Percentiles rank a stretch among this genome's conserved stretches.
Evolutionary conservation across 1,284 basidiomycete genomes (phyloP).

Genomic region (Rhodotorula sp.): DNA sequence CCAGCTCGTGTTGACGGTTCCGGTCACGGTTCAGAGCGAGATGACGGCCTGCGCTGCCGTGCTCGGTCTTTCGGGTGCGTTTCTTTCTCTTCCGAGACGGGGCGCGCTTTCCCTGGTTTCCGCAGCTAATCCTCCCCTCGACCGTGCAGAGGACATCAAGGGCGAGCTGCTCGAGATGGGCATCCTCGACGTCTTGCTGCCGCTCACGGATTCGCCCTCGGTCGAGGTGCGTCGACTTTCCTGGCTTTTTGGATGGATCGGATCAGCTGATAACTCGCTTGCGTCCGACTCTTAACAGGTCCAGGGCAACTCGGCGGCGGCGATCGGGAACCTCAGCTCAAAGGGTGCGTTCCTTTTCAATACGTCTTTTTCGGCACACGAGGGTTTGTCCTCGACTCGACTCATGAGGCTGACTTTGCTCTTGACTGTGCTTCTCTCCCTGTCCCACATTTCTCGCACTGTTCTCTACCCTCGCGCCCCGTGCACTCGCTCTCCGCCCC

Average conservation of each 20-base stretch:
- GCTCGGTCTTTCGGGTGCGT: conserved; percentile 78
- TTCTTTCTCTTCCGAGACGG: too few relatives aligned
- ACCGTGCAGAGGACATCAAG: conserved; percentile 93
- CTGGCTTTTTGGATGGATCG: not conserved
- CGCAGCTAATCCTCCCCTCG: too few relatives aligned
- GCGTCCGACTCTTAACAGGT: not conserved
- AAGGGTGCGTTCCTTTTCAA: conserved; percentile 61
- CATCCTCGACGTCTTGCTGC: conserved; percentile 95
- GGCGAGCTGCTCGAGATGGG: conserved; percentile 96
- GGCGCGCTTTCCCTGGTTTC: too few relatives aligned
- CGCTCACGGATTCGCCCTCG: conserved; percentile 89
- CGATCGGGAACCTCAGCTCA: conserved; percentile 93
- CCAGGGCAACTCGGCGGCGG: conserved; percentile 94
- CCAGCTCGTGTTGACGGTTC: conserved; percentile 90
- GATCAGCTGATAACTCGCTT: not conserved
- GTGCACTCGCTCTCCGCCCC: too few relatives aligned
- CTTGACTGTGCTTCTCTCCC: too few relatives aligned
- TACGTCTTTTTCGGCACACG: not conserved
- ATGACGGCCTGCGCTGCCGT: conserved; percentile 99
- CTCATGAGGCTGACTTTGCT: too few relatives aligned
- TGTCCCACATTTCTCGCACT: not conserved
- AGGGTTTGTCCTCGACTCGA: too few relatives aligned
- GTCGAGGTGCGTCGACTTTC: conserved; percentile 73
- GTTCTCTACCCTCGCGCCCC: too few relatives aligned
- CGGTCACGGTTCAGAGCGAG: conserved; percentile 96